Percentiles rank a stretch among this genome's conserved stretches.
Conservation (phyloP, 148 eudicot species). For the Rhododendron vialii region DNA sequence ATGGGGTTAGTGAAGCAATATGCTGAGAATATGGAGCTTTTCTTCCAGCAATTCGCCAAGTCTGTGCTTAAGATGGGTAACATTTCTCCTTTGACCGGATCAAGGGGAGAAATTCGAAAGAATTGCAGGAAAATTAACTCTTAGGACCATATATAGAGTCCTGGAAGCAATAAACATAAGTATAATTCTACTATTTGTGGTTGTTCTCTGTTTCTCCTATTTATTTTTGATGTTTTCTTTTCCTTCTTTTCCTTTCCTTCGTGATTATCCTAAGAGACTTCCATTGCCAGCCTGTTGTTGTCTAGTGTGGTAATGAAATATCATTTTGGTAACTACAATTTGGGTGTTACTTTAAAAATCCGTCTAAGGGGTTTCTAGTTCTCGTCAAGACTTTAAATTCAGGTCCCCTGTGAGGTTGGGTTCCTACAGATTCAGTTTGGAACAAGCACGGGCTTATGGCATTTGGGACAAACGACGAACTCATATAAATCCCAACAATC, state of each 20-base stretch:
- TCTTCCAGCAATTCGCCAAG: slow-evolving; percentile 70
- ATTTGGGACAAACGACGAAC: background rate
- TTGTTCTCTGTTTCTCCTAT: background rate
- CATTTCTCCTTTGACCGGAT: slow-evolving; percentile 64
- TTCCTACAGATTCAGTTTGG: background rate
- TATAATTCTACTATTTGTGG: background rate
- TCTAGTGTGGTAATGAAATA: background rate
- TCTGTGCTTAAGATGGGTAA: slow-evolving; percentile 83
- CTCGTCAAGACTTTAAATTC: background rate
- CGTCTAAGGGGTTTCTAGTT: background rate
- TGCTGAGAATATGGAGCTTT: slow-evolving; percentile 50
- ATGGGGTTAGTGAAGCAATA: slow-evolving; percentile 51
- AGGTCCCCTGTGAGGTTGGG: background rate
- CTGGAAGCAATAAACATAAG: background rate
- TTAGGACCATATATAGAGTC: background rate
- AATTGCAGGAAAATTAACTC: slow-evolving; percentile 67
- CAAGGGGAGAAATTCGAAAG: slow-evolving; percentile 63
- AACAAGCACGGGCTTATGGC: background rate
- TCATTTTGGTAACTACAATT: background rate
- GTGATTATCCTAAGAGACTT: background rate
- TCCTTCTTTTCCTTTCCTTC: background rate
- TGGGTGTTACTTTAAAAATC: background rate
- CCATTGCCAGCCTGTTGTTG: background rate
- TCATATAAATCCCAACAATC: background rate
- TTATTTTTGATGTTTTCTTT: background rate